Percentiles rank a stretch among this genome's conserved stretches.
phyloP scores from a whole-genome alignment of 495 filamentous ascomycete species.

The Penicillium canescens region DNA sequence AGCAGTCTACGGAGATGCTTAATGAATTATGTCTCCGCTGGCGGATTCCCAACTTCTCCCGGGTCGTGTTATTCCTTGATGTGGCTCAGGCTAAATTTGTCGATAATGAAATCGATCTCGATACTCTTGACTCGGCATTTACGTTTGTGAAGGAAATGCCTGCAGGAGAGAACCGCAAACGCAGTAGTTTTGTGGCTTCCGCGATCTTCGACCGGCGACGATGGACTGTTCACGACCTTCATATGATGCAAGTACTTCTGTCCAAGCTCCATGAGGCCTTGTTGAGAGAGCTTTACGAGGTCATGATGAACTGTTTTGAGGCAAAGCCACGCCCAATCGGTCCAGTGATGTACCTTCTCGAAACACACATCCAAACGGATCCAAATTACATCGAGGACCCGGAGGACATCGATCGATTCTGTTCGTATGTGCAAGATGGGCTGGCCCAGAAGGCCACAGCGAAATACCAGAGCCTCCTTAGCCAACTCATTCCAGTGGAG shows the following conservation, averaged over 20 bases:
- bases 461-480: slow-evolving; percentile 71
- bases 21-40: slow-evolving; percentile 85
- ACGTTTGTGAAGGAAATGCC: slow-evolving; percentile 73
- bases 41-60: slow-evolving; percentile 83
- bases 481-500: slow-evolving; percentile 70
- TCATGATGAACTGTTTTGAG: slow-evolving; percentile 86
- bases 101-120: slow-evolving; percentile 77
- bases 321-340: slow-evolving; percentile 77
- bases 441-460: slow-evolving; percentile 70
- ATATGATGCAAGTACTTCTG: slow-evolving; percentile 72
- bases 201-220: slow-evolving; percentile 56
- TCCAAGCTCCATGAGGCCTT: slow-evolving; percentile 77
- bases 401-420: slow-evolving; percentile 68
- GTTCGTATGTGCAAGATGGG: slow-evolving; percentile 67
- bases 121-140: slow-evolving; percentile 81
- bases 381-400: slow-evolving; percentile 67
- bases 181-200: slow-evolving; percentile 44
- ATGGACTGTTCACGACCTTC: slow-evolving; percentile 83
- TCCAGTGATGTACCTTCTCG: slow-evolving; percentile 77
- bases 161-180: slow-evolving; percentile 49
- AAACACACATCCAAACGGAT: slow-evolving; percentile 80
- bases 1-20: slow-evolving; percentile 77
- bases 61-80: slow-evolving; percentile 81
- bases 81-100: slow-evolving; percentile 81
- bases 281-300: slow-evolving; percentile 82